Percentiles rank a stretch among this genome's conserved stretches.
Evolutionary conservation across 2,329 filamentous ascomycete species (phyloP).

Genomic region (Colletotrichum sublineola): DNA sequence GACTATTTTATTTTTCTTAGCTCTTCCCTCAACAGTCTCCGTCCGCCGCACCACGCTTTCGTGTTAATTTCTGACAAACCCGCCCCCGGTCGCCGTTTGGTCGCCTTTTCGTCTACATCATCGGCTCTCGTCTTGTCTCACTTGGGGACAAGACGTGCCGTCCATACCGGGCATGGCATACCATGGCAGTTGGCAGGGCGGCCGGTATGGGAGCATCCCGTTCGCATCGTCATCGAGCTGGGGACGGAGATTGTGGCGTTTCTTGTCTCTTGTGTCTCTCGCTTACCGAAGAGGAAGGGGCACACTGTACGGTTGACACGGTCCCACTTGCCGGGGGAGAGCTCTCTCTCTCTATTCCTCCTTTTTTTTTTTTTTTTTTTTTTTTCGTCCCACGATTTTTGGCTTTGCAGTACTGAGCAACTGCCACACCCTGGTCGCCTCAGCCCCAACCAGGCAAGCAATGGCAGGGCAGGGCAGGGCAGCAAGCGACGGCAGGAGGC

Average conservation of each 20-base stretch:
- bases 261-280: conserved; percentile 29
- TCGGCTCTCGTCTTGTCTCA: background rate
- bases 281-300: background rate
- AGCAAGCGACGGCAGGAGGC: background rate
- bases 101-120: conserved; percentile 5
- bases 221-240: conserved; percentile 39
- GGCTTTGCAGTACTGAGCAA: background rate
- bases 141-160: background rate
- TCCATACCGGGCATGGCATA: background rate
- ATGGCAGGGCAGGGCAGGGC: background rate
- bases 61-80: too few relatives aligned
- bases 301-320: conserved; percentile 28
- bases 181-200: conserved; percentile 27
- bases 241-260: conserved; percentile 41
- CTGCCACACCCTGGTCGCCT: background rate
- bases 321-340: conserved; percentile 11
- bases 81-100: conserved; percentile 26
- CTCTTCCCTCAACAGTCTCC: background rate
- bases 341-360: background rate
- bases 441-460: conserved; percentile 6
- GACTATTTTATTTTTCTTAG: background rate
- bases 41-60: too few relatives aligned
- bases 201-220: conserved; percentile 14
- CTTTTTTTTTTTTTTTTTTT: background rate
- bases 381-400: background rate